Conservation (phyloP, 345 rosid genomes). For the Clarkia xantiana region DNA sequence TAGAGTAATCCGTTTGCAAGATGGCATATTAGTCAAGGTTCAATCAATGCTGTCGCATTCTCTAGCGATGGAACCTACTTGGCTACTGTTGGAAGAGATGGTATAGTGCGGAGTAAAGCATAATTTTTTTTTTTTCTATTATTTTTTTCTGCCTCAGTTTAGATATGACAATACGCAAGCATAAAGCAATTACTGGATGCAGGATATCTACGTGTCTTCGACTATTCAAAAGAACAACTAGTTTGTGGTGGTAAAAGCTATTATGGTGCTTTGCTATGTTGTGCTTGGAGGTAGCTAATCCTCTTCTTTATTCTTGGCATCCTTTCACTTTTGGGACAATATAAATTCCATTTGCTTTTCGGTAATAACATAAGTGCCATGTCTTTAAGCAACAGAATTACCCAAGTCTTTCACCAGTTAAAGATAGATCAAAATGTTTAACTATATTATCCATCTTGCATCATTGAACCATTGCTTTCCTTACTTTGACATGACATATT, state of each 20-base stretch:
- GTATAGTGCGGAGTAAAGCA: slow-evolving; percentile 15
- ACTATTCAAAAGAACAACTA: slow-evolving; percentile 52
- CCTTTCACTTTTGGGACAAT: background rate
- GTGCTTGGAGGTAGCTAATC: slow-evolving; percentile 57
- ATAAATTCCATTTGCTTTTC: no score
- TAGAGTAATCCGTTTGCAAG: slow-evolving; percentile 96
- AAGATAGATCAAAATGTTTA: no score
- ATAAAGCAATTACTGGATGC: slow-evolving; percentile 13
- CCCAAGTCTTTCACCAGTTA: no score
- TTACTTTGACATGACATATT: slow-evolving; percentile 2
- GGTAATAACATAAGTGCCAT: no score
- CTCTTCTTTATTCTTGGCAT: slow-evolving; percentile 5
- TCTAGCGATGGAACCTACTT: slow-evolving; percentile 71
- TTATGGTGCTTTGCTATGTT: slow-evolving; percentile 64
- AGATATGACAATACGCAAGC: slow-evolving; percentile 6
- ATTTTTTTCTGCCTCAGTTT: background rate
- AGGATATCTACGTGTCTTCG: slow-evolving; percentile 94
- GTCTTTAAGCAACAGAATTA: no score
- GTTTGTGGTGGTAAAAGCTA: slow-evolving; percentile 63
- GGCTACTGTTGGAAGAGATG: slow-evolving; percentile 99
- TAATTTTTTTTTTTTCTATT: no score
- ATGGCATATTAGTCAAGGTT: slow-evolving; percentile 96
- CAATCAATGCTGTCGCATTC: slow-evolving; percentile 81
- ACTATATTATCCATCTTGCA: no score
- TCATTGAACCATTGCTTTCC: background rate